Evolutionary conservation across 768 basidiomycete species (phyloP), one percentile per base, ranked within the genome.

Genomic region (Asterophora parasitica): DNA sequence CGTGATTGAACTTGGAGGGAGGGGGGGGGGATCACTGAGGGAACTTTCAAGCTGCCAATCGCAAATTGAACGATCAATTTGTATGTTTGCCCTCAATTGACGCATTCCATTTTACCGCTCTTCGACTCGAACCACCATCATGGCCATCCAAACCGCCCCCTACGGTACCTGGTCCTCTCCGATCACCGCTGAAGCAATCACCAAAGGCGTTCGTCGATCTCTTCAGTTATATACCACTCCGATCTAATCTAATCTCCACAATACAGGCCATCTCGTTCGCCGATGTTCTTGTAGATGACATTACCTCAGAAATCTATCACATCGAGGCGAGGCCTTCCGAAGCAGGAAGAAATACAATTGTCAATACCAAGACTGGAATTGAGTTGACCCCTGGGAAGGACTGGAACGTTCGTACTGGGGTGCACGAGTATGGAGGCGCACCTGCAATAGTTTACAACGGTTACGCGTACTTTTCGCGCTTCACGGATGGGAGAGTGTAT

Each of bases 341-440:
- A 58, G 59, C 56, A 27, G 74, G 74, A 2, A 72, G 87, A 3
- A 69, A 59, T 42, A 80, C 82, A 1, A 64, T 88, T 17, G 75
- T 90, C 12, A 66, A 79, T 20, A 79, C 79, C 0, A 44, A 63
- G 19, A 64, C 65, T 4, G 66, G 69, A 16, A 61, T 63, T 34
- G 88, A 89, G 39, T 58, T 85, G 17, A 70, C 82, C 31, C 42
- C 42, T 10, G 74, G 74, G 1, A 57, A 65, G 27, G 72, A 69
- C 0, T 86, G 76, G 73, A 83, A 84, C 59, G 78, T 78, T 3
- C 70, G 77, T 27, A 72, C 73, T 0, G 60, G 70, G n/a, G 82
- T 85, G 1, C 76, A 85, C 28, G 83, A 83, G 58, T 85, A 85
- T 46, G 84, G 85, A 2, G 83, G 84, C 11, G 79, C 70, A 5